Conservation (phyloP, 2,329 filamentous ascomycete genomes). For the Allantophomopsis lycopodina region DNA sequence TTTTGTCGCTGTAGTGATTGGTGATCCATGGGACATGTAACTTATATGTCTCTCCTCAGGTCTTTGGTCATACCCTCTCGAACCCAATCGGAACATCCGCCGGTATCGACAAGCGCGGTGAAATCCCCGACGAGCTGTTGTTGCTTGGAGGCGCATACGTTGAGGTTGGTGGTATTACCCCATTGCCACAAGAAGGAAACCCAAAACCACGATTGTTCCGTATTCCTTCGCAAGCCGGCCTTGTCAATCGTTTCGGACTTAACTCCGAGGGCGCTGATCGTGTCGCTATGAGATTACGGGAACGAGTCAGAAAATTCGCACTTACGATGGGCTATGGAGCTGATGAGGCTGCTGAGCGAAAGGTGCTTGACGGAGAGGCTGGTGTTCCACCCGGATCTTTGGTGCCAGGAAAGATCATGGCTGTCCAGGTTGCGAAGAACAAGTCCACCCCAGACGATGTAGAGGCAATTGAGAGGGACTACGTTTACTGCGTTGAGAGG, state of each 20-base stretch:
- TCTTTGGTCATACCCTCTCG: conserved; percentile 64
- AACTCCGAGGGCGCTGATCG: conserved; percentile 84
- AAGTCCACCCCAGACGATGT: conserved; percentile 86
- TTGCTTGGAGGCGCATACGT: conserved; percentile 76
- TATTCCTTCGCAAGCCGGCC: conserved; percentile 65
- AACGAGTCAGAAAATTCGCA: conserved; percentile 67
- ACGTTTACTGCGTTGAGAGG: conserved; percentile 77
- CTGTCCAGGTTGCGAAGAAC: conserved; percentile 95
- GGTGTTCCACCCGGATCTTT: conserved; percentile 75
- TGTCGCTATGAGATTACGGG: conserved; percentile 66
- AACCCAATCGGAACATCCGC: conserved; percentile 95
- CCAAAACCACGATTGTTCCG: conserved; percentile 80
- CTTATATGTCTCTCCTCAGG: conserved; percentile 14
- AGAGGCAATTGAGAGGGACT: conserved; percentile 65
- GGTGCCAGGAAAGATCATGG: conserved; percentile 60
- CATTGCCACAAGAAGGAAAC: conserved; percentile 79
- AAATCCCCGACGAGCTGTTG: conserved; percentile 75
- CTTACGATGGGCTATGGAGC: conserved; percentile 52
- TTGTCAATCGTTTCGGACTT: conserved; percentile 93
- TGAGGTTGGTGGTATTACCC: conserved; percentile 84
- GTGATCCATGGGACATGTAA: too few relatives aligned
- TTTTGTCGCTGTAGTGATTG: too few relatives aligned
- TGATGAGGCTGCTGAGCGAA: conserved; percentile 47
- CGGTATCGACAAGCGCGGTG: conserved; percentile 87
- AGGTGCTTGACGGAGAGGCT: conserved; percentile 65